phyloP scores from a whole-genome alignment of 2,329 filamentous ascomycete genomes.

The Monosporascus sp. region DNA sequence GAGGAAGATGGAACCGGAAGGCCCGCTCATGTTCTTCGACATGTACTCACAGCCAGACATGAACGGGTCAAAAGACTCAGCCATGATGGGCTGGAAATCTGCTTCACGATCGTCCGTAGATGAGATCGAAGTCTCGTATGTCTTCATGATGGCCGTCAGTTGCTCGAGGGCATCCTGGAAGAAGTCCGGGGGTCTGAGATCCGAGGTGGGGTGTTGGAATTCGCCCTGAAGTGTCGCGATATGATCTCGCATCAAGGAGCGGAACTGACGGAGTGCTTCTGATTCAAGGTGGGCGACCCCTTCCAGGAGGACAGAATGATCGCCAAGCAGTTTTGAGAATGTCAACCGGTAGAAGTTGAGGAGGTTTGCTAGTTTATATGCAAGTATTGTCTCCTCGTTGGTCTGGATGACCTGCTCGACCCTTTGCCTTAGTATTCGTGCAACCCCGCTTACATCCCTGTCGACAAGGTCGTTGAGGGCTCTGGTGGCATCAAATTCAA shows the following conservation, averaged over 20 bases:
- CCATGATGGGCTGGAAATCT: constrained; percentile 69
- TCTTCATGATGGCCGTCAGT: constrained; percentile 73
- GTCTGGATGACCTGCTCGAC: constrained; percentile 89
- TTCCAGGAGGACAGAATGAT: constrained; percentile 63
- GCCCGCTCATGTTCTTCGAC: constrained; percentile 52
- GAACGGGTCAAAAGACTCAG: constrained; percentile 81
- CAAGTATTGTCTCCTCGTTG: constrained; percentile 81
- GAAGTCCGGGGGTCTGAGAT: constrained; percentile 75
- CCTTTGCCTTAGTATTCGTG: constrained; percentile 78
- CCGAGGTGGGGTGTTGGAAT: constrained; percentile 61
- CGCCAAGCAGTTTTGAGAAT: constrained; percentile 72
- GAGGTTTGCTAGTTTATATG: constrained; percentile 86
- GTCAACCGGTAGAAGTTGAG: constrained; percentile 84
- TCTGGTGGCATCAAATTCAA: constrained; percentile 71
- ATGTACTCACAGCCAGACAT: constrained; percentile 69
- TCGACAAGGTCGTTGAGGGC: constrained; percentile 84
- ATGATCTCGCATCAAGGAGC: constrained; percentile 73
- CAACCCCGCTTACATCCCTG: constrained; percentile 74
- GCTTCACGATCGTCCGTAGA: constrained; percentile 52
- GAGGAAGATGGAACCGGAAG: constrained; percentile 61
- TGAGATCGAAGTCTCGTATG: constrained; percentile 76
- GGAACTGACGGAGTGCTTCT: constrained; percentile 77
- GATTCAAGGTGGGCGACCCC: constrained; percentile 64
- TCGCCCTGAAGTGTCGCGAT: constrained; percentile 69
- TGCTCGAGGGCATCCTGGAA: constrained; percentile 74